Conservation (phyloP, 148 eudicot species). For the Fagopyrum tataricum region DNA sequence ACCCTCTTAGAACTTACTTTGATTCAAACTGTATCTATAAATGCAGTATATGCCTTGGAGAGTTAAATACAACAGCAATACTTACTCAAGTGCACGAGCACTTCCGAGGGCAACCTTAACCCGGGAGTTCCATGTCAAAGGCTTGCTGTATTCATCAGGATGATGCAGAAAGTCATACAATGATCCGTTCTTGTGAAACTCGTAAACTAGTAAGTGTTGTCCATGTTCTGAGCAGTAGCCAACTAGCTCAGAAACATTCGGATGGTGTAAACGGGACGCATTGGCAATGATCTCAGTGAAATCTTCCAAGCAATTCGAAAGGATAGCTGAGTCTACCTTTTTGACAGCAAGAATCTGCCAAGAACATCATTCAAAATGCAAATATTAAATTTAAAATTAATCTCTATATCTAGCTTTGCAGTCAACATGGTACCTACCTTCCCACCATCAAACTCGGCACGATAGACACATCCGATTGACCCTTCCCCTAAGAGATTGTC, state of each 20-base stretch:
- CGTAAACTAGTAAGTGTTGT: slow-evolving; percentile 17
- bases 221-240: slow-evolving; percentile 23
- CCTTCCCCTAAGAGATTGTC: slow-evolving; percentile 91
- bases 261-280: slow-evolving; percentile 13
- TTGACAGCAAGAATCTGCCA: slow-evolving; percentile 87
- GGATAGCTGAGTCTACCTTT: slow-evolving; percentile 65
- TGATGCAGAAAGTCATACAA: slow-evolving; percentile 13
- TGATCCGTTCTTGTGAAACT: slow-evolving; percentile 13
- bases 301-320: slow-evolving; percentile 52
- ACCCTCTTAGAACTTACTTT: background rate
- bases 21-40: background rate
- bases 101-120: slow-evolving; percentile 14
- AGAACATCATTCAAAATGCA: background rate
- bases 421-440: slow-evolving; percentile 36
- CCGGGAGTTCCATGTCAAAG: slow-evolving; percentile 17
- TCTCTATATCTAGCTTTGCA: too few relatives aligned
- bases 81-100: slow-evolving; percentile 21
- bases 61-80: background rate
- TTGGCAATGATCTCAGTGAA: slow-evolving; percentile 16
- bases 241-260: slow-evolving; percentile 15
- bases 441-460: slow-evolving; percentile 56
- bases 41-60: background rate
- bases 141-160: slow-evolving; percentile 14
- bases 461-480: slow-evolving; percentile 62
- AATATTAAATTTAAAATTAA: background rate